Evolutionary conservation across 345 rosid genomes (phyloP).

Genomic region (Zanthoxylum bungeanum): DNA sequence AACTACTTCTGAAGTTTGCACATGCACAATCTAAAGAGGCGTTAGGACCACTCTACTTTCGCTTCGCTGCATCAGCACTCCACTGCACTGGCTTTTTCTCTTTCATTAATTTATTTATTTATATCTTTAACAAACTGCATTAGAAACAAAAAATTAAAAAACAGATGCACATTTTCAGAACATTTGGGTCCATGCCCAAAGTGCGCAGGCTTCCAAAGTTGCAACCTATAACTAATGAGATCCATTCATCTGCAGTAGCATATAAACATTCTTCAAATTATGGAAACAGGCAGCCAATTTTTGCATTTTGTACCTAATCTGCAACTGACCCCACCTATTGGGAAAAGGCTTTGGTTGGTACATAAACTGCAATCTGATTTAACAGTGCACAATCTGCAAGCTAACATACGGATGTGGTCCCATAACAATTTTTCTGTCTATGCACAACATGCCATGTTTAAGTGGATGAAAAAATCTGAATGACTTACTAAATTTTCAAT

Average conservation of each 20-base stretch:
- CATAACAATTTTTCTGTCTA: neutral
- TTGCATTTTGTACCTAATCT: neutral
- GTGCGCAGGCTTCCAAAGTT: neutral
- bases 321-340: too few relatives aligned
- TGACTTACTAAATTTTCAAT: neutral
- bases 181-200: neutral
- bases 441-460: neutral
- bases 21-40: neutral
- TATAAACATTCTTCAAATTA: conserved; percentile 5
- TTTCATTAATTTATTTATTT: neutral
- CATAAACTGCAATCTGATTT: neutral
- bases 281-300: neutral
- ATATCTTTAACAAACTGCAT: neutral
- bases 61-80: neutral
- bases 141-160: neutral
- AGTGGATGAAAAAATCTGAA: neutral
- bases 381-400: too few relatives aligned
- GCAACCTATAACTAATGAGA: neutral
- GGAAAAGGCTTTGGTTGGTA: too few relatives aligned
- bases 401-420: too few relatives aligned
- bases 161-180: neutral
- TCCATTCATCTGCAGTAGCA: neutral
- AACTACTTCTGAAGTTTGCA: neutral
- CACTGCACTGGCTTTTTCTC: neutral
- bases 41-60: neutral